Evolutionary conservation across 768 basidiomycete species (phyloP), one percentile per base, ranked within the genome.

Genomic region (Agaricus sinodeliciosus): DNA sequence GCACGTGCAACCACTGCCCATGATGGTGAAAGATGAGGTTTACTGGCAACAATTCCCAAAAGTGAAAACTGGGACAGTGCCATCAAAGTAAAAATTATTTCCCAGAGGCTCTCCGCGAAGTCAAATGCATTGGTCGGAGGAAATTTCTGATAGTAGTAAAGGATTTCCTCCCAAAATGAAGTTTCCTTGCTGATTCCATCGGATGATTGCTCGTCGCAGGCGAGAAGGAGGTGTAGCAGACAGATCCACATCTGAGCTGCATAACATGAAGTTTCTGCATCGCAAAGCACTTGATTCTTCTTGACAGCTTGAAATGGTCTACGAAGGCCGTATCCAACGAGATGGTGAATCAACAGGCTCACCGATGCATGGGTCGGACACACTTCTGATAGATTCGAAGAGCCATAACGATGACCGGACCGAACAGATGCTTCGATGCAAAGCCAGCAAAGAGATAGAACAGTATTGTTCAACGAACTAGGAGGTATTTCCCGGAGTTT

Each of bases 191-290:
- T 13, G 19, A 12, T n/a, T 13, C 19, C 22, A 19, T 28, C 19
- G 18, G 16, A 2, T 35, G 16, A 18, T 7, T 37, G 52, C 13
- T 13, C n/a, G 16, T 54, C 52, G 37, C 52, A 47, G 27, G 25
- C 19, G 2, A 46, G 37, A 19, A 54, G 52, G 18, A 54, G 40
- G 19, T 54, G 39, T 4, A 54, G 12, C 36, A 54, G 34, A 46
- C 52, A 54, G 22, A 48, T 44, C 52, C 52, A 54, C n/a, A 54
- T 44, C 52, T 54, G 45, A 15, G 52, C 45, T 25, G 31, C 52
- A 37, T 42, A 48, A 27, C 45, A 47, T 5, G 52, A 16, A 19
- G 47, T 47, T 39, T 48, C 47, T n/a, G 45, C 34, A 15, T 19
- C 46, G 12, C 47, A 45, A 8, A 54, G 35, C 11, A 47, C 45